Evolutionary conservation across 2,329 filamentous ascomycete genomes (phyloP).

Genomic region (Curvularia verruculosa): DNA sequence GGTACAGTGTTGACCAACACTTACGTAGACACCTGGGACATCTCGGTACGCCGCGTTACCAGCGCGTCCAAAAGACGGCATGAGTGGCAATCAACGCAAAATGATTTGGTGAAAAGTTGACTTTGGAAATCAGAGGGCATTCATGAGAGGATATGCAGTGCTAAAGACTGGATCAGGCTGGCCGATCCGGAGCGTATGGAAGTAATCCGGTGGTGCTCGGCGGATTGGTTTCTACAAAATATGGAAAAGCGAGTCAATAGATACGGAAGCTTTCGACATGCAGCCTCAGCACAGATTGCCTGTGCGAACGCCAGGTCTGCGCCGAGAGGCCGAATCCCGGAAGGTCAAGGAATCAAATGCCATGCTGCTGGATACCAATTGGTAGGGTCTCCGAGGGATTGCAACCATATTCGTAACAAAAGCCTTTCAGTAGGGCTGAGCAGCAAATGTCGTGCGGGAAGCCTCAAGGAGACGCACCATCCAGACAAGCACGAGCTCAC

Average conservation of each 20-base stretch:
- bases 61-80: slow-evolving; percentile 36
- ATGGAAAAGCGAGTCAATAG: slow-evolving; percentile 12
- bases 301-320: slow-evolving; percentile 12
- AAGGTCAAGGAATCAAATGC: slow-evolving; percentile 7
- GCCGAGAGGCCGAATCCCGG: slow-evolving; percentile 2
- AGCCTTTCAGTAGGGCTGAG: slow-evolving; percentile 20
- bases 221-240: slow-evolving; percentile 7
- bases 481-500: slow-evolving; percentile 27
- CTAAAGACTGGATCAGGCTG: slow-evolving; percentile 13
- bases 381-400: slow-evolving; percentile 10
- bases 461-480: slow-evolving; percentile 20
- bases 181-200: slow-evolving; percentile 5
- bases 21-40: slow-evolving; percentile 37
- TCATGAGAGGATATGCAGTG: slow-evolving; percentile 8
- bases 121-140: not conserved
- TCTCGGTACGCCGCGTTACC: slow-evolving; percentile 43
- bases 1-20: not conserved
- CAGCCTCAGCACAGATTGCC: slow-evolving; percentile 5
- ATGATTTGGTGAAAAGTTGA: slow-evolving; percentile 9
- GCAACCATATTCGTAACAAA: slow-evolving; percentile 13
- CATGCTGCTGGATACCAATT: slow-evolving; percentile 22
- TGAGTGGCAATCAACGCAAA: slow-evolving; percentile 15
- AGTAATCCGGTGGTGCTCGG: slow-evolving; percentile 12
- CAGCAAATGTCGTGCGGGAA: slow-evolving; percentile 22
- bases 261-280: slow-evolving; percentile 16